A percentile compares a stretch with the other conserved stretches of the same genome.
Conservation (phyloP, 2,329 filamentous ascomycete genomes). For the Alternaria novae-zelandiae region DNA sequence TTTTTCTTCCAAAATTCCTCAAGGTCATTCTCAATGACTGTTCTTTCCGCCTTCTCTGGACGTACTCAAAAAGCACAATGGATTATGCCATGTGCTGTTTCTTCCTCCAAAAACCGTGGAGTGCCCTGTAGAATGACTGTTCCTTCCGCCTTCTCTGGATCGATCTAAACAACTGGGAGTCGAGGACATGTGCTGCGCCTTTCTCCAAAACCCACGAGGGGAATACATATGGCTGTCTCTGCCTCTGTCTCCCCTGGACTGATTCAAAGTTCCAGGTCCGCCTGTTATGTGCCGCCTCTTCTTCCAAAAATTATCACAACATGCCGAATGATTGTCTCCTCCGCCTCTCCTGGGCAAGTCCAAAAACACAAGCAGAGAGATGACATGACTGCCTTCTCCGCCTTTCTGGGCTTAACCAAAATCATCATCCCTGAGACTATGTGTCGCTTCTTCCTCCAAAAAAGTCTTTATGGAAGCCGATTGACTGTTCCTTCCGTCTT, state of each 20-base stretch:
- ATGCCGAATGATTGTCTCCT: not conserved
- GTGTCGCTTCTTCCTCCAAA: not conserved
- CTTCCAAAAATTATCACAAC: not conserved
- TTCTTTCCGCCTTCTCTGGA: not conserved
- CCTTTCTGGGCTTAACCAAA: not conserved
- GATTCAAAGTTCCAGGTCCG: not conserved
- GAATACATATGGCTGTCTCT: not conserved
- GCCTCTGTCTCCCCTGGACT: not conserved
- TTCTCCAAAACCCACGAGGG: no score
- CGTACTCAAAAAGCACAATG: not conserved
- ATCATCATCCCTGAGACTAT: accelerated
- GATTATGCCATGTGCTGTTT: not conserved
- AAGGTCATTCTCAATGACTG: accelerated
- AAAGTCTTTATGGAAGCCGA: no score
- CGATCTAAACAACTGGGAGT: no score
- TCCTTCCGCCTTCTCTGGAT: not conserved
- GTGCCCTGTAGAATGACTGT: not conserved
- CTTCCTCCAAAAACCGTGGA: not conserved
- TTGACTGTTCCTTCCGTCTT: not conserved
- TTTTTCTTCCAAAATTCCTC: not conserved
- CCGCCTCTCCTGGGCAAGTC: accelerated
- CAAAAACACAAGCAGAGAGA: no score
- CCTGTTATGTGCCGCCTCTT: not conserved
- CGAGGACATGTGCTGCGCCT: not conserved
- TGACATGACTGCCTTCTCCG: not conserved